phyloP scores from a whole-genome alignment of 2,329 filamentous ascomycete genomes.

The Sporothrix brunneoviolacea region DNA sequence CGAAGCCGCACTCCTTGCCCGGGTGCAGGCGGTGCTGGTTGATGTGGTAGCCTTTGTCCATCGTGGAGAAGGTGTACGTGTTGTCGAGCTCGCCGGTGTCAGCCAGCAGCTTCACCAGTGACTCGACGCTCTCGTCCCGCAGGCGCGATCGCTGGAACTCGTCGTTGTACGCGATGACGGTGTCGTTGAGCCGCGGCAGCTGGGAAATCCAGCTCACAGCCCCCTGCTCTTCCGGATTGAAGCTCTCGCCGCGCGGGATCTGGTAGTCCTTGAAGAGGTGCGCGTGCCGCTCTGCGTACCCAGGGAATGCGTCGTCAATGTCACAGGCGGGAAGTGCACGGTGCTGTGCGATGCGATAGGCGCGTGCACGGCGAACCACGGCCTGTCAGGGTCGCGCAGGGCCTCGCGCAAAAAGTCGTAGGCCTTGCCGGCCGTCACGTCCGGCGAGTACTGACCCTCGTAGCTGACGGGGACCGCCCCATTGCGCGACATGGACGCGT shows the following conservation, averaged over 20 bases:
- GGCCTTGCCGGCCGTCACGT: neutral
- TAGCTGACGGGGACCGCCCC: slow-evolving; percentile 46
- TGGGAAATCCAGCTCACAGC: slow-evolving; percentile 39
- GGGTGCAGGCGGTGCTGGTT: slow-evolving; percentile 51
- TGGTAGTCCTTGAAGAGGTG: slow-evolving; percentile 53
- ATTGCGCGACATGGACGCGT: slow-evolving; percentile 52
- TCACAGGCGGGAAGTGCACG: slow-evolving; percentile 20
- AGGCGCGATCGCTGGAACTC: slow-evolving; percentile 45
- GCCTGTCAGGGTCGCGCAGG: slow-evolving; percentile 39
- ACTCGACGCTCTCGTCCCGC: slow-evolving; percentile 46
- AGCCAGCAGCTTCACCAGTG: slow-evolving; percentile 35
- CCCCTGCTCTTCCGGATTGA: slow-evolving; percentile 53
- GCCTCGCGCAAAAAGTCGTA: slow-evolving; percentile 45
- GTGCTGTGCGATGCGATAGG: slow-evolving; percentile 61
- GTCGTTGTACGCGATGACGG: slow-evolving; percentile 41
- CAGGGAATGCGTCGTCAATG: slow-evolving; percentile 15
- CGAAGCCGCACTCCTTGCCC: slow-evolving; percentile 51
- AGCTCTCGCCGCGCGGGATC: slow-evolving; percentile 56
- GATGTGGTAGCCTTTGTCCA: slow-evolving; percentile 55
- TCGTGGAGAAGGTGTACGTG: slow-evolving; percentile 50
- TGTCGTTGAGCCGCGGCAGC: slow-evolving; percentile 34
- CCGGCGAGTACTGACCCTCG: slow-evolving; percentile 39
- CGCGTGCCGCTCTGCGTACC: slow-evolving; percentile 53
- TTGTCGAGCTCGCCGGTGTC: slow-evolving; percentile 52
- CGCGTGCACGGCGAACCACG: slow-evolving; percentile 61